Percentiles rank a stretch among this genome's conserved stretches.
Conservation (phyloP, 345 rosid species). For the Populus alba region DNA sequence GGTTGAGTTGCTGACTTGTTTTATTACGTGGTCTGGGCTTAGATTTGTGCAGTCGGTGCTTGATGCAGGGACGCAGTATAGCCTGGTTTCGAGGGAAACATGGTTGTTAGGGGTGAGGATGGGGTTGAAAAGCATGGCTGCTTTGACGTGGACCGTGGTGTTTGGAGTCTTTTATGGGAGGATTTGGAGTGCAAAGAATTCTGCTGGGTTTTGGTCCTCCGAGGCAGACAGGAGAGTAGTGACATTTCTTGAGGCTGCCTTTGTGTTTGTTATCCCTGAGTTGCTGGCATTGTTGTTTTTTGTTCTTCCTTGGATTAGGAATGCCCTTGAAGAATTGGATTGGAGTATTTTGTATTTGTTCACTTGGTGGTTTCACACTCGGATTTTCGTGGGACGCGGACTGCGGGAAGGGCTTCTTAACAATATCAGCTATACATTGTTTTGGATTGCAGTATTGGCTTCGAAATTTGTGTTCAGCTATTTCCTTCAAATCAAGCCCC, state of each 20-base stretch:
- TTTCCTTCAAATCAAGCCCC: slow-evolving; percentile 72
- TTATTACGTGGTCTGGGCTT: slow-evolving; percentile 77
- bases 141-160: slow-evolving; percentile 68
- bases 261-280: slow-evolving; percentile 71
- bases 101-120: slow-evolving; percentile 61
- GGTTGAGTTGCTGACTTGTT: slow-evolving; percentile 73
- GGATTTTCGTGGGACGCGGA: slow-evolving; percentile 83
- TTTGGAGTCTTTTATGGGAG: slow-evolving; percentile 69
- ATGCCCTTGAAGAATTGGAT: slow-evolving; percentile 63
- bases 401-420: slow-evolving; percentile 80
- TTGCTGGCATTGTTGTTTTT: slow-evolving; percentile 66
- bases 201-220: slow-evolving; percentile 49
- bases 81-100: slow-evolving; percentile 70
- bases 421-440: slow-evolving; percentile 68
- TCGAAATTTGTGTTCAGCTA: slow-evolving; percentile 78
- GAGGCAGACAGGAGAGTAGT: slow-evolving; percentile 59
- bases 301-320: slow-evolving; percentile 81
- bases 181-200: slow-evolving; percentile 78
- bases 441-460: slow-evolving; percentile 61
- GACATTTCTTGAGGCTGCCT: slow-evolving; percentile 59
- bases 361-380: slow-evolving; percentile 89
- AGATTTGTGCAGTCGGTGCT: slow-evolving; percentile 70
- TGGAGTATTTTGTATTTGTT: slow-evolving; percentile 54
- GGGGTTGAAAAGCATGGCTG: slow-evolving; percentile 64
- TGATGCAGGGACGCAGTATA: slow-evolving; percentile 84